These are phyloP conservation scores for Boletus subcaerulescens DNA, from an alignment of 768 basidiomycete species.

Conservation along the genomic window DNA sequence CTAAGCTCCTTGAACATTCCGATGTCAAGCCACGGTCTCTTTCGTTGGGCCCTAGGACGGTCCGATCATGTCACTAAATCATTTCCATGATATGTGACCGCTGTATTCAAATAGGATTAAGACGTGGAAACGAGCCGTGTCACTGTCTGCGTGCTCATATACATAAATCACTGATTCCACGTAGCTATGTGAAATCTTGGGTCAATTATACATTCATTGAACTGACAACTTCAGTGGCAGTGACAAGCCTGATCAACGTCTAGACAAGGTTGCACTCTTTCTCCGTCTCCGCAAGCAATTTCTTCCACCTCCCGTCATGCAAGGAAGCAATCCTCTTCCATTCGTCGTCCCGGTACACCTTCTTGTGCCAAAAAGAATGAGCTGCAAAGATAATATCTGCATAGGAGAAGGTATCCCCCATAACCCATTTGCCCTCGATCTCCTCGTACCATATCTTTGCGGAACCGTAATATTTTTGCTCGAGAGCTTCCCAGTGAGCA, in stretches of 20 bases:
- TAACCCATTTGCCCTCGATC: slow-evolving; percentile 27
- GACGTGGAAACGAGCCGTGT: no score
- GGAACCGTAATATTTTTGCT: slow-evolving; percentile 11
- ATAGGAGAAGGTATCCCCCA: slow-evolving; percentile 31
- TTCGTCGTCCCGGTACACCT: slow-evolving; percentile 22
- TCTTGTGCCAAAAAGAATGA: slow-evolving; percentile 16
- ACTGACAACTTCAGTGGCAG: no score
- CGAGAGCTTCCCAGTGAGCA: slow-evolving; percentile 24
- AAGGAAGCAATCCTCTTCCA: slow-evolving; percentile 24
- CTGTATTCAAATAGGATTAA: no score
- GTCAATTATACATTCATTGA: no score
- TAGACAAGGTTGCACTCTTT: slow-evolving; percentile 21
- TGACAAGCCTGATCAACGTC: background rate
- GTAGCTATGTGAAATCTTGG: no score
- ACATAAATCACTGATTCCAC: no score
- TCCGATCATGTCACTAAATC: no score
- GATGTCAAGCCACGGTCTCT: no score
- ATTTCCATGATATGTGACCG: no score
- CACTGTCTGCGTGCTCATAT: no score
- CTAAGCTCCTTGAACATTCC: no score
- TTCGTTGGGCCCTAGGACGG: no score
- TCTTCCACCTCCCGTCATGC: slow-evolving; percentile 29
- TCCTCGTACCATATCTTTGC: slow-evolving; percentile 21
- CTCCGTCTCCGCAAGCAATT: slow-evolving; percentile 22
- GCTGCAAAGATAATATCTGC: slow-evolving; percentile 30